Evolutionary conservation across 2,329 filamentous ascomycete species (phyloP), one percentile per base, ranked within the genome.

Genomic region (Basipetospora chlamydospora): DNA sequence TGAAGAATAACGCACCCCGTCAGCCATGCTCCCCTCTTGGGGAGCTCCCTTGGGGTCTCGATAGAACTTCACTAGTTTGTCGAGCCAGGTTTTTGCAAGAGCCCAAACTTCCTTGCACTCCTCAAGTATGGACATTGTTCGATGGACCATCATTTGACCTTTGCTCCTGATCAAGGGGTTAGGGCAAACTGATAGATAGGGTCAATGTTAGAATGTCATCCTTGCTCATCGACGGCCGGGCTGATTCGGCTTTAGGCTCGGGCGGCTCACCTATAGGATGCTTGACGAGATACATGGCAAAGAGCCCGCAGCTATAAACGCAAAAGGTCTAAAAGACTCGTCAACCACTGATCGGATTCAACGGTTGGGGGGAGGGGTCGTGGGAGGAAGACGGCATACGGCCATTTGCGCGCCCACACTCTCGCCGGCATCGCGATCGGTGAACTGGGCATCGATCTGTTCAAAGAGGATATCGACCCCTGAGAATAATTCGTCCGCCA

Each of bases 371-470:
- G n/a, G n/a, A n/a, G n/a, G n/a, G n/a, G n/a, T 13, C 7, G 11
- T 7, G 29, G 22, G 2, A 12, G 17, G 11, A 26, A n/a, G 21
- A 35, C 15, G 29, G 46, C 58, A 45, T 46, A 62, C 63, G 12
- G 66, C 59, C 56, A 71, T 70, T 45, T 70, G 66, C 3, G 65
- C 64, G 2, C 67, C 67, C 12, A 67, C 58, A 25, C 62, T 63
- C 41, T 67, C 65, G 22, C 67, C 60, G 0, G 57, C 52, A 2
- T 59, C 52, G 5, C 61, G 57, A 4, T 59, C 55, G 11, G 59
- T 58, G 40, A 68, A 70, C 38, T 70, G 66, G 4, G 62, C 61
- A 32, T 66, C 59, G 12, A 70, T 61, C 41, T 70, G 67, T 32
- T 66, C 57, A 41, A 61, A 68, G 3, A 71, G 46, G 1, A 53